A percentile compares a stretch with the other conserved stretches of the same genome.
These are phyloP conservation scores for Phlebiopsis flavidoalba DNA, from an alignment of 768 basidiomycete genomes.

Conservation along the genomic window DNA sequence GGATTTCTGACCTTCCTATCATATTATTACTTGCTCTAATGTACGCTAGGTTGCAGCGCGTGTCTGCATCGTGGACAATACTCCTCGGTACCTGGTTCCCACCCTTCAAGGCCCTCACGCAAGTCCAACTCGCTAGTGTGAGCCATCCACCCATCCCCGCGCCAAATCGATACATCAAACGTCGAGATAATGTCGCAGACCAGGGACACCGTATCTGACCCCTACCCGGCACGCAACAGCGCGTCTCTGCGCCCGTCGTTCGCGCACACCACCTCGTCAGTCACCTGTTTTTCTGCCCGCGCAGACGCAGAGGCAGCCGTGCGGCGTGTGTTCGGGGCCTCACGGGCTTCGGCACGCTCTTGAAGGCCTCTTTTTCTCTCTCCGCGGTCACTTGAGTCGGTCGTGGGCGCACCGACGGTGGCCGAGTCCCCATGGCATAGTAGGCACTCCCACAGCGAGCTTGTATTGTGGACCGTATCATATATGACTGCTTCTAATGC, in stretches of 20 bases:
- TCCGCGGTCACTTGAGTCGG: background rate
- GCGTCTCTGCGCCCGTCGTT: background rate
- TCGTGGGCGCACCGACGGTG: background rate
- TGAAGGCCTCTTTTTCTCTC: background rate
- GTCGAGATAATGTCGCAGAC: background rate
- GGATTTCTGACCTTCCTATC: background rate
- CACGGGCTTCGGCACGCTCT: no score
- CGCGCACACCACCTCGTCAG: constrained; percentile 2
- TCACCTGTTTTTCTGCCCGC: constrained; percentile 6
- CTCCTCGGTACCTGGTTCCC: constrained; percentile 31
- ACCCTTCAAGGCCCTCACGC: constrained; percentile 11
- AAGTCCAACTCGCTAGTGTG: constrained; percentile 29
- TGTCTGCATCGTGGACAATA: constrained; percentile 35
- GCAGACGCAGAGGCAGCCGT: constrained; percentile 2
- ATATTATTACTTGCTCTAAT: background rate
- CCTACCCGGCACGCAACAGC: background rate
- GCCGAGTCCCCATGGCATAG: background rate
- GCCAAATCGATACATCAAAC: constrained; percentile 37
- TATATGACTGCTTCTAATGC: background rate
- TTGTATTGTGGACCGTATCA: background rate
- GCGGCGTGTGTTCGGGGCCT: background rate
- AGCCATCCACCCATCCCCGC: constrained; percentile 35
- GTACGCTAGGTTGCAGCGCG: constrained; percentile 22
- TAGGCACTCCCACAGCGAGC: background rate
- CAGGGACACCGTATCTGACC: background rate